Evolutionary conservation across 2,329 filamentous ascomycete genomes (phyloP), one percentile per base, ranked within the genome.

Genomic region (Trichoderma sp.): DNA sequence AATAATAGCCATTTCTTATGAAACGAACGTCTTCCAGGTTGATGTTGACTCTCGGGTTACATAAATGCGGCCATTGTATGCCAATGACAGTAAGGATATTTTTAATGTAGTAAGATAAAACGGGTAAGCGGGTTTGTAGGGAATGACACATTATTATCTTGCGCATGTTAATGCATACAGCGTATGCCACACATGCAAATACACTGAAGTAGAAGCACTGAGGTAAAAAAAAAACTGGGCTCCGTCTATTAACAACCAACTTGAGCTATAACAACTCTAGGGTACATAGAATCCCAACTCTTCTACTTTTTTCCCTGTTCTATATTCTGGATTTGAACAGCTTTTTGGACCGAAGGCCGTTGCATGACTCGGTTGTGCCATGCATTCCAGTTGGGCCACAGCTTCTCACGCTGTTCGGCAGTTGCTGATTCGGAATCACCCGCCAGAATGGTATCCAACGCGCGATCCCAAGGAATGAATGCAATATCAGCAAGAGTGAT

Each of bases 321-420:
- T n/a, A 21, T 51, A 11, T 16, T 61, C 26, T 61, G 59, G 16
- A 61, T 61, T 21, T 26, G 39, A 11, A 61, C 24, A n/a, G 43
- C 43, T 5, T 61, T 49, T 18, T 61, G 59, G 28, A 61, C 59
- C 7, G 59, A 2, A 32, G 59, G 59, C 2, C 59, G 39, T 7
- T 61, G 39, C 39, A 61, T 16, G 39, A 61, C 39, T 26, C 39
- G 49, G 39, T 61, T 61, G n/a, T 61, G 59, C 59, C 59, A 61
- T 32, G 59, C 39, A 24, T 5, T 32, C 59, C 59, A 61, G 28
- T 61, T 11, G 14, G 59, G 7, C 39, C 51, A 54, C 26, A 54
- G 26, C 13, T 54, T 28, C 51, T 54, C 26, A 2, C 51, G 51
- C 8, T 54, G 11, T 3, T 54, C 24, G 11, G 51, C 21, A 28